phyloP scores from a whole-genome alignment of 2,329 filamentous ascomycete genomes.

The Fusarium sp. region DNA sequence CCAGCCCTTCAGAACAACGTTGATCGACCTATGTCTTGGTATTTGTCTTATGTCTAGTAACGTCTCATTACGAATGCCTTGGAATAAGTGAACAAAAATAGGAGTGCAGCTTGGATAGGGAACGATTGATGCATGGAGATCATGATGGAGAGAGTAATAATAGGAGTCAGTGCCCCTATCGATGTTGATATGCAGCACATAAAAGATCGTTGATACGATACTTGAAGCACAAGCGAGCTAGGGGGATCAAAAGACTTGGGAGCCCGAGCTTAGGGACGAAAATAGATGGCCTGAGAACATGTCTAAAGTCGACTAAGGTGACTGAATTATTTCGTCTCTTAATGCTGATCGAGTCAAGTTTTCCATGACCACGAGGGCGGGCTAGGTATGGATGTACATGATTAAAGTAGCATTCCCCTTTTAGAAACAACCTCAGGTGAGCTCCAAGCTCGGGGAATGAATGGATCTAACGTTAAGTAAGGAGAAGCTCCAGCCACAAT shows the following conservation, averaged over 20 bases:
- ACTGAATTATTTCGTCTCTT: neutral
- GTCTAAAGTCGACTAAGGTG: neutral
- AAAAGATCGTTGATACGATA: conserved; percentile 10
- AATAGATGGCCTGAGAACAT: neutral
- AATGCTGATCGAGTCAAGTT: neutral
- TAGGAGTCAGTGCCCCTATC: conserved; percentile 25
- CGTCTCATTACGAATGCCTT: neutral
- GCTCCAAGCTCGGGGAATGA: conserved; percentile 27
- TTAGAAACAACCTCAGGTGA: conserved; percentile 35
- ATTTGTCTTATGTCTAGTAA: conserved; percentile 11
- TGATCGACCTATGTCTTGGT: conserved; percentile 23
- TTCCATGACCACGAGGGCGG: neutral
- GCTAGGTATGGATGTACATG: neutral
- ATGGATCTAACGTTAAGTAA: conserved; percentile 5
- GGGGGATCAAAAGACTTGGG: neutral
- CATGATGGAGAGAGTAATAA: neutral
- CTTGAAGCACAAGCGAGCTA: conserved; percentile 26
- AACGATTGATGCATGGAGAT: neutral
- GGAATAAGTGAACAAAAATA: neutral
- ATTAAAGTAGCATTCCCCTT: conserved; percentile 34
- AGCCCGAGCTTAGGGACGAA: neutral
- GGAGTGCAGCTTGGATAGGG: neutral
- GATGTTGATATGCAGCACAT: conserved; percentile 4
- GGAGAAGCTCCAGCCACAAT: conserved; percentile 9
- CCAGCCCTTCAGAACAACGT: neutral